Base-by-base conservation (phyloP, 2,329 filamentous ascomycete genomes). In the Calcarisporium arbuscula region DNA sequence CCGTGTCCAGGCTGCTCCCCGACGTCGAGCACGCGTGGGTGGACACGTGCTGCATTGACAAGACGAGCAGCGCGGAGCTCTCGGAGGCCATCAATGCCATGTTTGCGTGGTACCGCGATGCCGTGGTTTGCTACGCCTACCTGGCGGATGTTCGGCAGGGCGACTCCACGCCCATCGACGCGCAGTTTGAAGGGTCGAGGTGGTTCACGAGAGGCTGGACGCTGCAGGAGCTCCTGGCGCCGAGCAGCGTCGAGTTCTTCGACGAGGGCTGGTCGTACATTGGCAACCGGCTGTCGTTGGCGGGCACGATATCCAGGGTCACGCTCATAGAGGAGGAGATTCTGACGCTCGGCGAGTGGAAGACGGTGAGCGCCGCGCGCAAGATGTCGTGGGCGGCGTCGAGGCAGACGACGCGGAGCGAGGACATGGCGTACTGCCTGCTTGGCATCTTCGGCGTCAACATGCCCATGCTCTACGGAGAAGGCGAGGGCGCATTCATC, bases 391-490 rank as follows among this genome's bases (percentile, higher is more conserved):
- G 49, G 50, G 45, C 44, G 4, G 39, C 47, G 5, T 17, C 21
- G 7, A 34, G 50, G 5, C 20, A 36, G 17, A 51, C 49, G 5
- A 51, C 47, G 2, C 37, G 45, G 5, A 17, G 29, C 12, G 49
- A 53, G 32, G 49, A 53, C 38, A 36, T 36, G 15, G 46, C 49
- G 6, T 53, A 52, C 30, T 48, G 45, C 28, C 40, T 51, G 3
- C 36, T 53, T 16, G 49, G 49, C 8, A 30, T 53, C 3, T 47
- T 53, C 18, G 43, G 35, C 19, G 40, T 52, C 19, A 44, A 46
- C 36, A 51, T 53, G 48, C 46, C 49, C 6, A 38, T 51, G 36
- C 39, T 50, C n/a, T 52, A 49, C 19, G 45, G 46, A 11, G 46
- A 51, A 20, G 42, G 45, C 3, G 18, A 18, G 15, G 30, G 29